Base-by-base conservation (phyloP, 2,329 filamentous ascomycete genomes). In the Colletotrichum sansevieriae region DNA sequence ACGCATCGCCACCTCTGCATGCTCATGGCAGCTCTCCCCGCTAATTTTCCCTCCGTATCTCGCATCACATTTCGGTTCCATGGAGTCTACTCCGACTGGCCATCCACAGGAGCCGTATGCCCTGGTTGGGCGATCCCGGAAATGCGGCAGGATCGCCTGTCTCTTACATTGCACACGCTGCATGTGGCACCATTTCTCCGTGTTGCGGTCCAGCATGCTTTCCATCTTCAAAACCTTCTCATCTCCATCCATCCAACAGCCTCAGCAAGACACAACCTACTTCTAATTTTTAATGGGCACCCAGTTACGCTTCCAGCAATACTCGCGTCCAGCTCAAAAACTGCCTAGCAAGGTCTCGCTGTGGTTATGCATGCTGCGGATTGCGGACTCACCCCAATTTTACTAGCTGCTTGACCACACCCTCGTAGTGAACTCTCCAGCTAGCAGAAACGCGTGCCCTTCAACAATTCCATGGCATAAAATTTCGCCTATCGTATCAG, bases 151-250 rank as follows among this genome's bases (percentile, higher is more conserved):
- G 25, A 25, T 11, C 29, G 29, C 49, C 33, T 37, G 49, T 29
- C 49, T 33, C 49, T 54, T 18, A 52, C 49, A 39, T 13, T 7
- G 37, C 37, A 39, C 37, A 39, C 13, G 37, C 37, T 11, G 37
- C 37, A 12, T 41, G 35, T 55, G 52, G 33, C 18, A 39, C 35
- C 29, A 55, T 22, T 22, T 55, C 52, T 57, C 37, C 54, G 22
- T 15, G 46, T 25, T 49, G 46, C 22, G 29, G 20, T 20, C 29
- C 54, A 22, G 25, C 54, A 57, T 57, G 54, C 39, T 57, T 57
- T 57, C 18, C 54, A 43, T 11, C 37, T 43, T 37, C 54, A 57
- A 22, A 57, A 57, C 54, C 39, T 41, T 57, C 33, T 37, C 51
- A 15, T n/a, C n/a, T n/a, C n/a, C n/a, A n/a, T 18, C 18, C 18